phyloP scores from a whole-genome alignment of 495 filamentous ascomycete genomes.

The Aspergillus saccharolyticus region DNA sequence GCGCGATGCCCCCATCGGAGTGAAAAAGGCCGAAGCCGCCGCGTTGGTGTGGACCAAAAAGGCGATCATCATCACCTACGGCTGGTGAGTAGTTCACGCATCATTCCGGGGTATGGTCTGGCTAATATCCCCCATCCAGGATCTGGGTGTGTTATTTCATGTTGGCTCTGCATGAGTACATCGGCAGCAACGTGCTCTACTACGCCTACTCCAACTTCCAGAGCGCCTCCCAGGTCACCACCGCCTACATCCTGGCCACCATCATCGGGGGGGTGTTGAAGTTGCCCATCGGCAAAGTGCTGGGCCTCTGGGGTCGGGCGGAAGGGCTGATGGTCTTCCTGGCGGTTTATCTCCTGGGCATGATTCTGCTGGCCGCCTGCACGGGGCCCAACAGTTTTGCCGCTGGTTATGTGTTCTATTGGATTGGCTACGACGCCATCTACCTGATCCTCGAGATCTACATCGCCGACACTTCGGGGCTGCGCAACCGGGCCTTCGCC shows the following conservation, averaged over 20 bases:
- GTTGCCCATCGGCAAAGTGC: constrained; percentile 60
- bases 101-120: not conserved
- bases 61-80: constrained; percentile 32
- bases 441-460: constrained; percentile 56
- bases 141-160: constrained; percentile 43
- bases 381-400: constrained; percentile 43
- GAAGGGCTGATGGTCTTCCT: constrained; percentile 46
- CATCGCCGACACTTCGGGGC: constrained; percentile 59
- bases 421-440: constrained; percentile 54
- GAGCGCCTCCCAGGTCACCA: constrained; percentile 30
- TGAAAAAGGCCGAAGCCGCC: constrained; percentile 40
- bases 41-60: constrained; percentile 36
- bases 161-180: constrained; percentile 35
- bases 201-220: constrained; percentile 31
- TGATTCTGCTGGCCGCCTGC: constrained; percentile 48
- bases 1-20: constrained; percentile 29
- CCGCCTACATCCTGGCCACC: constrained; percentile 32
- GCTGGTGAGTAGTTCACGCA: constrained; percentile 23
- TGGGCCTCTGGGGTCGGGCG: constrained; percentile 61
- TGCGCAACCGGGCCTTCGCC: constrained; percentile 59
- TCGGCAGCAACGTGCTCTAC: constrained; percentile 25
- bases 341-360: constrained; percentile 34
- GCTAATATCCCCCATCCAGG: constrained; percentile 16
- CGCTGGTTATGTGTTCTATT: constrained; percentile 52
- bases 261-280: constrained; percentile 63